These are phyloP conservation scores for Nothophaeocryptopus gaeumannii DNA, from an alignment of 2,329 filamentous ascomycete species.

Conservation along the genomic window DNA sequence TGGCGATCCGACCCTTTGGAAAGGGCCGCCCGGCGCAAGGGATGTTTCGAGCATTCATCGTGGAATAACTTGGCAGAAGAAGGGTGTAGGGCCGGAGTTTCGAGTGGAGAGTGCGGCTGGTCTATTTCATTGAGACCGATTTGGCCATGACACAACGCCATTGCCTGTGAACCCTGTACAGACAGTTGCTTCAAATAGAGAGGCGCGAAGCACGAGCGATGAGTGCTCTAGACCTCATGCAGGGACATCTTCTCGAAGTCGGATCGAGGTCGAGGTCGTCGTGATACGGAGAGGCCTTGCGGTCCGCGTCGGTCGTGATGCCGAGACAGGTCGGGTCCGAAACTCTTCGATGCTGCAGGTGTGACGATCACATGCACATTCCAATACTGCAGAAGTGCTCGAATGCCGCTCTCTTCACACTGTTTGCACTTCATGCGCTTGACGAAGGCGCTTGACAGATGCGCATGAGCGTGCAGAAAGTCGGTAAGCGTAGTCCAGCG, in stretches of 20 bases:
- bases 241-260: too few species aligned
- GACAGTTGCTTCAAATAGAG: too few species aligned
- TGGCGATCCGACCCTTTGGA: conserved; percentile 8
- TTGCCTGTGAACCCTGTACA: too few species aligned
- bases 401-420: not conserved
- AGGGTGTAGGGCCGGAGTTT: conserved; percentile 3
- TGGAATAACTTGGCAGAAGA: not conserved
- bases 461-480: too few species aligned
- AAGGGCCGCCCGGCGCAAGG: conserved; percentile 7
- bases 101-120: not conserved
- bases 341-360: not conserved
- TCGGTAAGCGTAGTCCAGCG: too few species aligned
- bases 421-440: not conserved
- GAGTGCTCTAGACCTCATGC: too few species aligned
- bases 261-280: too few species aligned
- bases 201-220: too few species aligned
- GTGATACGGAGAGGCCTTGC: too few species aligned
- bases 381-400: conserved; percentile 2
- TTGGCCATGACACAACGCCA: conserved; percentile 5
- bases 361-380: conserved; percentile 5
- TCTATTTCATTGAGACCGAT: conserved; percentile 1
- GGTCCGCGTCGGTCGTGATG: not conserved
- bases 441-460: too few species aligned
- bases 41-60: conserved; percentile 7
- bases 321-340: too few species aligned